Percentiles rank a stretch among this genome's conserved stretches.
These are phyloP conservation scores for Chlorokybus atmophyticus DNA, from an alignment of 139 green algal genomes.

Conservation along the genomic window DNA sequence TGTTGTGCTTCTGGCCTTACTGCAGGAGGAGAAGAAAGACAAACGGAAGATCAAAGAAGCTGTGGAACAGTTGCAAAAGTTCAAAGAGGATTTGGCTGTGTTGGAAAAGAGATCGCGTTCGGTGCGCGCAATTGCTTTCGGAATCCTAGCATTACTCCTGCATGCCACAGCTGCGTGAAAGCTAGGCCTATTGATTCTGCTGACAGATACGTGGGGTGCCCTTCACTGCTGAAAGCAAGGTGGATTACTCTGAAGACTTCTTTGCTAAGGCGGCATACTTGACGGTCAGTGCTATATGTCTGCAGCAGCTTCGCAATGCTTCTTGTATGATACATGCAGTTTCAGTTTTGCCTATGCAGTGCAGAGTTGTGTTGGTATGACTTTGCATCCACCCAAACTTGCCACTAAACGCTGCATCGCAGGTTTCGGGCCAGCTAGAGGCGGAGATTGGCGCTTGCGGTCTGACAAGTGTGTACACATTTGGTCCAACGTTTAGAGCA, in stretches of 20 bases:
- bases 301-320: too few relatives aligned
- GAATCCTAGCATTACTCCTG: too few relatives aligned
- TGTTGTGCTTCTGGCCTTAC: too few relatives aligned
- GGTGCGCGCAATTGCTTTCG: too few relatives aligned
- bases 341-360: too few relatives aligned
- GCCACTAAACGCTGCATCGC: too few relatives aligned
- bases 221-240: slow-evolving; percentile 22
- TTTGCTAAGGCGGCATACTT: slow-evolving; percentile 80
- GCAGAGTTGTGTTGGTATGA: too few relatives aligned
- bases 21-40: slow-evolving; percentile 7
- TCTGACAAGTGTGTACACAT: slow-evolving; percentile 41
- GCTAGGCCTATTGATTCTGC: too few relatives aligned
- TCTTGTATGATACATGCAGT: too few relatives aligned
- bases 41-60: slow-evolving; percentile 32
- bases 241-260: slow-evolving; percentile 92
- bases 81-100: slow-evolving; percentile 53
- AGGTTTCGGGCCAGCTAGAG: slow-evolving; percentile 76
- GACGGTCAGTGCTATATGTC: too few relatives aligned
- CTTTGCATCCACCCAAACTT: too few relatives aligned
- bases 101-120: slow-evolving; percentile 38
- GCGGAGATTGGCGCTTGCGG: slow-evolving; percentile 44
- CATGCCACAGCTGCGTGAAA: too few relatives aligned
- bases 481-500: slow-evolving; percentile 37
- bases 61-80: slow-evolving; percentile 41
- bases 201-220: slow-evolving; percentile 14